A percentile compares a stretch with the other conserved stretches of the same genome.
These are phyloP conservation scores for Cladosporium colombiae DNA, from an alignment of 2,329 filamentous ascomycete genomes.

Conservation along the genomic window DNA sequence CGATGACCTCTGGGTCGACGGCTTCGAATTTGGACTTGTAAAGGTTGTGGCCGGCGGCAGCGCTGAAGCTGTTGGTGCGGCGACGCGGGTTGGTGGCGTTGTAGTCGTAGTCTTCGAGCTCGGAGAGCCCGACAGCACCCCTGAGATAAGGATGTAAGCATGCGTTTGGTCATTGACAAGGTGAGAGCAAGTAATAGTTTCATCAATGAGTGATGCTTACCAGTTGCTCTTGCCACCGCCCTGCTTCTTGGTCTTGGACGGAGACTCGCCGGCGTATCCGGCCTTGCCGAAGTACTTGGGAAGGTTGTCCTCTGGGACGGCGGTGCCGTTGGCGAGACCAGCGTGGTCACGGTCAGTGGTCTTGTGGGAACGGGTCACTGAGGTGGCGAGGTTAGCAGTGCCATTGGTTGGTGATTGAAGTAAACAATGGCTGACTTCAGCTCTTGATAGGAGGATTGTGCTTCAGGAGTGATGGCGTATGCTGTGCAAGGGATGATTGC, in stretches of 20 bases:
- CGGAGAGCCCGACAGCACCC: conserved; percentile 75
- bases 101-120: conserved; percentile 81
- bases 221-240: conserved; percentile 92
- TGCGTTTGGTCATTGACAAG: neutral
- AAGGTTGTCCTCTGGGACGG: conserved; percentile 68
- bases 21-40: conserved; percentile 98
- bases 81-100: conserved; percentile 83
- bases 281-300: conserved; percentile 93
- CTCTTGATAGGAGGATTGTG: neutral
- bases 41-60: conserved; percentile 68
- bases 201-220: conserved; percentile 54
- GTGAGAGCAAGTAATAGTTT: neutral
- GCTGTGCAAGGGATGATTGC: conserved; percentile 8
- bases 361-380: conserved; percentile 98
- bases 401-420: neutral
- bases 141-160: conserved; percentile 48
- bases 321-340: conserved; percentile 73
- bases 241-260: conserved; percentile 96
- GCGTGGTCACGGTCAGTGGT: conserved; percentile 89
- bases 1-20: conserved; percentile 85
- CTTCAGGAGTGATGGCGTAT: neutral
- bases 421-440: neutral
- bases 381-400: neutral
- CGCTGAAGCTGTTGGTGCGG: conserved; percentile 85
- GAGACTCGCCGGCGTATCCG: conserved; percentile 77